A percentile compares a stretch with the other conserved stretches of the same genome.
Evolutionary conservation across 2,329 filamentous ascomycete species (phyloP).

Genomic region (Aspergillus novofumigatus): DNA sequence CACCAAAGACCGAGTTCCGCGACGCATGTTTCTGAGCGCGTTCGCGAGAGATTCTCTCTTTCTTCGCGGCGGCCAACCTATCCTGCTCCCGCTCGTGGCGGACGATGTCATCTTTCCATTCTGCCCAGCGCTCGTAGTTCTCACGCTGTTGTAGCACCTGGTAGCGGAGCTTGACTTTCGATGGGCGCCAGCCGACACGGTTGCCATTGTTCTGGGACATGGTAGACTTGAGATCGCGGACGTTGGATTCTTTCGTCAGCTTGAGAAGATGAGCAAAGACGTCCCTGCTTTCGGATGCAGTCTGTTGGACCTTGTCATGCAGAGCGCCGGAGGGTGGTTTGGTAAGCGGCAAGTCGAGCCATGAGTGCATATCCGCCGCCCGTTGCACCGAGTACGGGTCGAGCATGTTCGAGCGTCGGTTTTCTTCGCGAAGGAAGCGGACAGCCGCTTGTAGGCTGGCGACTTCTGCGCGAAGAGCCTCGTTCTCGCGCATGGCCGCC

Average conservation of each 20-base stretch:
- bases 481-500: slow-evolving; percentile 41
- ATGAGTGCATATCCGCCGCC: slow-evolving; percentile 38
- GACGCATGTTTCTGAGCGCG: slow-evolving; percentile 23
- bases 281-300: slow-evolving; percentile 40
- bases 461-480: slow-evolving; percentile 41
- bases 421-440: slow-evolving; percentile 44
- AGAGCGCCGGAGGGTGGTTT: slow-evolving; percentile 16
- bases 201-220: slow-evolving; percentile 20
- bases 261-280: slow-evolving; percentile 41
- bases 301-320: slow-evolving; percentile 31
- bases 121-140: slow-evolving; percentile 44
- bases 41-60: slow-evolving; percentile 26
- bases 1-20: slow-evolving; percentile 24
- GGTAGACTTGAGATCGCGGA: slow-evolving; percentile 38
- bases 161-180: slow-evolving; percentile 41
- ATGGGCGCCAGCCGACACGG: slow-evolving; percentile 38
- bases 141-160: slow-evolving; percentile 43
- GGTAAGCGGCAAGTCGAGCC: slow-evolving; percentile 41
- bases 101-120: slow-evolving; percentile 42
- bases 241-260: slow-evolving; percentile 38
- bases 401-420: slow-evolving; percentile 37
- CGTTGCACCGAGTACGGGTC: slow-evolving; percentile 41
- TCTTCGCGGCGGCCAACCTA: slow-evolving; percentile 30
- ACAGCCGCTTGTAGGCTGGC: slow-evolving; percentile 43
- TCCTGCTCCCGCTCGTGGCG: slow-evolving; percentile 35